These are phyloP conservation scores for Diaporthe vexans DNA, from an alignment of 2,329 filamentous ascomycete species.

Conservation along the genomic window DNA sequence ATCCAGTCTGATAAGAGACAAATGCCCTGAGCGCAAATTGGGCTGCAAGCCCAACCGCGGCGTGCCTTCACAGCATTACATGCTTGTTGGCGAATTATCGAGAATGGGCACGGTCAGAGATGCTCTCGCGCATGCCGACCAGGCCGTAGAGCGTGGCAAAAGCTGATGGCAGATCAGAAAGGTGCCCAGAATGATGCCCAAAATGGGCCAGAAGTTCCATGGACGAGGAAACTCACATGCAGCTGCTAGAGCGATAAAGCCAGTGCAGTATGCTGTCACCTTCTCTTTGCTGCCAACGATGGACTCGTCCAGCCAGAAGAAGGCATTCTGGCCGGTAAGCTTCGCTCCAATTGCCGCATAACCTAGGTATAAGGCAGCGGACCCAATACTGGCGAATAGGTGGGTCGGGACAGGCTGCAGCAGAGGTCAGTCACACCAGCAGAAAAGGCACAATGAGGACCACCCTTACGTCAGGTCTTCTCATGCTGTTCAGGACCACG, in stretches of 20 bases:
- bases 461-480: conserved; percentile 60
- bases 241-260: conserved; percentile 60
- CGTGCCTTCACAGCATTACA: not conserved
- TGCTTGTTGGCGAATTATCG: conserved; percentile 1
- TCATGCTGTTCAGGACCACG: conserved; percentile 66
- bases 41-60: not conserved
- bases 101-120: conserved; percentile 36
- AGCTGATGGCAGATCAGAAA: conserved; percentile 50
- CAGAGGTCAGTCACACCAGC: conserved; percentile 16
- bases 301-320: conserved; percentile 65
- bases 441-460: not conserved
- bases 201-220: not conserved
- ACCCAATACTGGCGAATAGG: conserved; percentile 56
- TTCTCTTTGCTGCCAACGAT: conserved; percentile 59
- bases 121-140: conserved; percentile 61
- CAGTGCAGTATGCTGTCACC: conserved; percentile 59
- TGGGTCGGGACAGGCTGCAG: conserved; percentile 61
- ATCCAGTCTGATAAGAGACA: not conserved
- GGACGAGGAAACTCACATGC: conserved; percentile 56
- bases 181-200: not conserved
- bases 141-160: conserved; percentile 65
- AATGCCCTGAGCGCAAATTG: not conserved
- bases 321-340: conserved; percentile 60
- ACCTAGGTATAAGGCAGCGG: conserved; percentile 61
- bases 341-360: conserved; percentile 64